Percentiles rank a stretch among this genome's conserved stretches.
Evolutionary conservation across 2,329 filamentous ascomycete species (phyloP).

Genomic region (Didymella pomorum): DNA sequence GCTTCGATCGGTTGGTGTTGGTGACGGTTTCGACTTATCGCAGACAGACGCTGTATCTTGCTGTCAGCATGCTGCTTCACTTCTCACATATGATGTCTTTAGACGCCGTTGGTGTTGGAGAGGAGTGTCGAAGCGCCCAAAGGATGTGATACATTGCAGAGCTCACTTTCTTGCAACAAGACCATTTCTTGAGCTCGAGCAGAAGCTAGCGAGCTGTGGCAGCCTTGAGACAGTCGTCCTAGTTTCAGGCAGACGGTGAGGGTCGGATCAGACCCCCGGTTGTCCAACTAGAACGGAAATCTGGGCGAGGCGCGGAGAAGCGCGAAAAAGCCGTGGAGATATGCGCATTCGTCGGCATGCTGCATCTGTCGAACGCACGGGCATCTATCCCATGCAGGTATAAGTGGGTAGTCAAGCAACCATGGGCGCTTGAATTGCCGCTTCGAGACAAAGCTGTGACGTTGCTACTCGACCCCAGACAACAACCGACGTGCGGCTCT

Average conservation of each 20-base stretch:
- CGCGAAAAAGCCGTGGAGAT: constrained; percentile 9
- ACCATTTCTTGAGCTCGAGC: neutral
- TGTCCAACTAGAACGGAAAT: neutral
- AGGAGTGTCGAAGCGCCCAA: neutral
- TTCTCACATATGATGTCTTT: neutral
- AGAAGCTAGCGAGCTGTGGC: neutral
- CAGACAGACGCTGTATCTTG: neutral
- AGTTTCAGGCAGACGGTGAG: neutral
- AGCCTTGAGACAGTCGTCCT: neutral
- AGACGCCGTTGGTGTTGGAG: neutral
- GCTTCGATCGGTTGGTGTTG: constrained; percentile 17
- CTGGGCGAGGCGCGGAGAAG: constrained; percentile 10
- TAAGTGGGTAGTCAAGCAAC: neutral
- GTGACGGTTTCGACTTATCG: constrained; percentile 2
- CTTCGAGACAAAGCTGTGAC: neutral
- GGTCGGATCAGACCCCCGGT: neutral
- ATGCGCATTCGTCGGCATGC: neutral
- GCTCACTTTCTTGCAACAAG: neutral
- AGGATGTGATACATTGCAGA: neutral
- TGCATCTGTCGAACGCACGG: constrained; percentile 5
- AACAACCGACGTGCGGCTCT: neutral
- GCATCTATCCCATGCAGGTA: constrained; percentile 2
- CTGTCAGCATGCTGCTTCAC: neutral
- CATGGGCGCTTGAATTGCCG: constrained; percentile 7
- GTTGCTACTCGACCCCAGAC: too few relatives aligned